These are phyloP conservation scores for Echium plantagineum DNA, from an alignment of 257 asterid genomes.

Conservation along the genomic window DNA sequence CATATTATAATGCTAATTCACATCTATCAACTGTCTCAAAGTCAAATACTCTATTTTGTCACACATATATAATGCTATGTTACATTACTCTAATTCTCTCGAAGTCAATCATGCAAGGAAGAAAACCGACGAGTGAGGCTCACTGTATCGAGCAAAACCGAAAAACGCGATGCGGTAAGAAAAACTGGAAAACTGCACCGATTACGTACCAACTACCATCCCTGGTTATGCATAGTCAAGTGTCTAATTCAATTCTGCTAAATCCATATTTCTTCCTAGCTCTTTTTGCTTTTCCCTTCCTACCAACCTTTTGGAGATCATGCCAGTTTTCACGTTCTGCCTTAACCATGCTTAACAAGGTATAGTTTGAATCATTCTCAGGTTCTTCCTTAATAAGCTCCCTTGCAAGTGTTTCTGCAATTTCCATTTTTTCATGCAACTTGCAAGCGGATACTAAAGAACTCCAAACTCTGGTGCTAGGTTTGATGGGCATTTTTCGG, in stretches of 20 bases:
- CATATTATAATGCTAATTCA: too few species aligned
- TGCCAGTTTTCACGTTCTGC: constrained; percentile 63
- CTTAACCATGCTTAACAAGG: constrained; percentile 40
- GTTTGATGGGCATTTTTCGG: constrained; percentile 28
- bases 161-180: too few species aligned
- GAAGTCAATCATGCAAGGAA: too few species aligned
- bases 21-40: too few species aligned
- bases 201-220: too few species aligned
- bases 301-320: constrained; percentile 47
- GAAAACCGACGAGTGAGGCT: too few species aligned
- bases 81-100: too few species aligned
- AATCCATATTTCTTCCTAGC: constrained; percentile 32
- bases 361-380: constrained; percentile 51
- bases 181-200: too few species aligned
- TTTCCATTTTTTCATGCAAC: constrained; percentile 44
- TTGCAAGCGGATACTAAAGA: constrained; percentile 50
- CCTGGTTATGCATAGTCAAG: too few species aligned
- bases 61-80: too few species aligned
- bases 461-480: constrained; percentile 34
- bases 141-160: too few species aligned
- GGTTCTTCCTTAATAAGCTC: constrained; percentile 47
- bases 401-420: constrained; percentile 38
- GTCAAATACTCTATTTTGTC: too few species aligned
- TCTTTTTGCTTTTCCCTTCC: constrained; percentile 26
- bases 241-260: constrained; percentile 35